Percentiles rank a stretch among this genome's conserved stretches.
Evolutionary conservation across 2,329 filamentous ascomycete genomes (phyloP).

Genomic region (Macrophomina tecta): DNA sequence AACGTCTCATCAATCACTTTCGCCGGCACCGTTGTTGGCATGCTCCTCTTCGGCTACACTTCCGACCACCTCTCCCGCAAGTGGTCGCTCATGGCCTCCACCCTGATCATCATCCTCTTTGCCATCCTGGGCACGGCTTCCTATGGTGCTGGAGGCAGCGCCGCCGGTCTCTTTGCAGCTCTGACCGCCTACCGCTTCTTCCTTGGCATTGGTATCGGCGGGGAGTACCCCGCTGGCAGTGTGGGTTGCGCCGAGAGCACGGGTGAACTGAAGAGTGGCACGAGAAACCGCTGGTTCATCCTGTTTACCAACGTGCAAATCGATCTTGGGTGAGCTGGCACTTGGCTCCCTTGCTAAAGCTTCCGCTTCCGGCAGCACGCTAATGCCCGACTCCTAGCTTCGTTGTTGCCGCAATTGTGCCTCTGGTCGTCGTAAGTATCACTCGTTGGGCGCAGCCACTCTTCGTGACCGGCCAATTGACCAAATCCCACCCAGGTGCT

Average conservation of each 20-base stretch:
- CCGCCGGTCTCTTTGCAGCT: conserved; percentile 75
- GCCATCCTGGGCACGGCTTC: conserved; percentile 78
- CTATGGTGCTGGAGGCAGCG: conserved; percentile 73
- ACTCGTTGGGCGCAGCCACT: too few relatives aligned
- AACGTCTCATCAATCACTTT: conserved; percentile 86
- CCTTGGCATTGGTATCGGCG: conserved; percentile 72
- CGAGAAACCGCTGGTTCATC: conserved; percentile 81
- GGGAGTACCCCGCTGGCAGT: conserved; percentile 81
- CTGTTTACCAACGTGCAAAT: conserved; percentile 90
- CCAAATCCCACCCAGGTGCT: conserved; percentile 52
- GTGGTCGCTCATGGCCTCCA: conserved; percentile 80
- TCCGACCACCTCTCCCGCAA: conserved; percentile 86
- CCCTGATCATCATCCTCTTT: conserved; percentile 83
- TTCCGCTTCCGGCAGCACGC: neutral
- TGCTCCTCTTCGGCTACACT: conserved; percentile 79
- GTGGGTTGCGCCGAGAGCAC: conserved; percentile 85
- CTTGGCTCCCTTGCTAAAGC: neutral
- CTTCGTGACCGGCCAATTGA: neutral
- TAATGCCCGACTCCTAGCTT: conserved; percentile 52
- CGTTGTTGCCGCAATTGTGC: conserved; percentile 78
- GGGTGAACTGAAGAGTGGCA: conserved; percentile 78
- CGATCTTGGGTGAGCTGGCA: conserved; percentile 64
- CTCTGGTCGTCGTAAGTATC: conserved; percentile 64
- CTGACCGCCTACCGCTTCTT: conserved; percentile 87
- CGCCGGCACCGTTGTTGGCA: conserved; percentile 82